Evolutionary conservation across 2,329 filamentous ascomycete species (phyloP).

Genomic region (Paradendryphiella salina): DNA sequence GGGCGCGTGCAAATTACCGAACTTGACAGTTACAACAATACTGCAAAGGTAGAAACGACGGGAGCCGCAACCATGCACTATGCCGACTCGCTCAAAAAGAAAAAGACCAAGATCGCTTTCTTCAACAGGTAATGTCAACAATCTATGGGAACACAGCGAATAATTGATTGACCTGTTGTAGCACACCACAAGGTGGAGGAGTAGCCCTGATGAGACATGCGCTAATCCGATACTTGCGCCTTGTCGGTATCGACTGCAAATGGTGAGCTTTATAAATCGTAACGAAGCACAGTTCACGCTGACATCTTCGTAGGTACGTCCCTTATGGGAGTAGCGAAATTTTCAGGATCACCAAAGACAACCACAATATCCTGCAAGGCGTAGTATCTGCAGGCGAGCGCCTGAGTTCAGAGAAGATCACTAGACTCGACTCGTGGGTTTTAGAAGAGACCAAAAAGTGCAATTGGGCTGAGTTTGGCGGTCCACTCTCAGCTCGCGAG

Average conservation of each 20-base stretch:
- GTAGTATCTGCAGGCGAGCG: constrained; percentile 65
- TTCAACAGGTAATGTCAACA: constrained; percentile 59
- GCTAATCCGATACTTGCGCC: constrained; percentile 69
- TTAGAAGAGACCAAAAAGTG: constrained; percentile 67
- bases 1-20: constrained; percentile 65
- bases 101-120: constrained; percentile 71
- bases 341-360: constrained; percentile 82
- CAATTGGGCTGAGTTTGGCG: constrained; percentile 71
- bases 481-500: constrained; percentile 65
- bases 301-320: constrained; percentile 60
- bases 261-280: constrained; percentile 61
- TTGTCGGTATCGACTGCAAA: constrained; percentile 68
- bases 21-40: constrained; percentile 61
- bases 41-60: constrained; percentile 60
- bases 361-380: constrained; percentile 86
- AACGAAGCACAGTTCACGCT: neutral
- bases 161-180: neutral
- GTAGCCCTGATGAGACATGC: constrained; percentile 83
- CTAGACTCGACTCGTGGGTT: constrained; percentile 71
- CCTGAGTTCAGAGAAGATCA: constrained; percentile 65
- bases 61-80: constrained; percentile 69
- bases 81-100: constrained; percentile 63
- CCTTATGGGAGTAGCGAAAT: constrained; percentile 76
- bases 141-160: neutral
- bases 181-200: constrained; percentile 79